Base-by-base conservation (phyloP, 768 basidiomycete genomes). In the Lactarius pseudohatsudake region DNA sequence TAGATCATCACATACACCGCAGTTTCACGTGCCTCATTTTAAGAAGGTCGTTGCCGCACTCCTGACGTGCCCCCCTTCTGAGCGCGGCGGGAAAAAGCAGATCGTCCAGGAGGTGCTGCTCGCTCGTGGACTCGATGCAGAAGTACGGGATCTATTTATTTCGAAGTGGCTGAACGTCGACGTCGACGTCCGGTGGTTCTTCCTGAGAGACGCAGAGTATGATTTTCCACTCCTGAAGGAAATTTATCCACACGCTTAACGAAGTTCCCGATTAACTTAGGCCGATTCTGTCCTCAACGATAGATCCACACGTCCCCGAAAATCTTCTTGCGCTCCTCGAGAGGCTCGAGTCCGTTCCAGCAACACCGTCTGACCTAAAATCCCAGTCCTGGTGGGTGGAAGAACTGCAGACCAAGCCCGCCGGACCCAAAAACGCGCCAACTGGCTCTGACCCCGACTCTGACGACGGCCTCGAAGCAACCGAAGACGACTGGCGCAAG, bases 111-210 rank as follows among this genome's bases (percentile, higher is more conserved):
- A 60, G 2, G 56, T 38, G 36, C 11, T 66, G 1, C 71, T 75
- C 47, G 74, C 79, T 30, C 77, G 79, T 1, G 74, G 77, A 41
- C 76, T 88, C 20, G 84, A 88, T 62, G 61, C 79, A 5, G 88
- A 90, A 64, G 85, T 92, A 3, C 77, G 87, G 30, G 78, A 85
- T 53, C 76, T 81, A 13, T 92, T 94, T 72, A 78, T 87, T 62
- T 82, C 84, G 57, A 87, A 83, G 16, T 95, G 89, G 87, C 82
- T 92, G 71, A 87, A 85, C 69, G 85, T 90, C 15, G 73, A 91
- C 74, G 90, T 93, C 72, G 94, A 96, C 72, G 79, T 96, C 38
- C 85, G 94, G 65, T 96, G 91, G 91, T 92, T 90, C 79, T 94
- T 94, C 79, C 81, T 96, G 40, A 84, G 89, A 53, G 91, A 94